phyloP scores from a whole-genome alignment of 2,329 filamentous ascomycete genomes.

The Elsinoe batatas region DNA sequence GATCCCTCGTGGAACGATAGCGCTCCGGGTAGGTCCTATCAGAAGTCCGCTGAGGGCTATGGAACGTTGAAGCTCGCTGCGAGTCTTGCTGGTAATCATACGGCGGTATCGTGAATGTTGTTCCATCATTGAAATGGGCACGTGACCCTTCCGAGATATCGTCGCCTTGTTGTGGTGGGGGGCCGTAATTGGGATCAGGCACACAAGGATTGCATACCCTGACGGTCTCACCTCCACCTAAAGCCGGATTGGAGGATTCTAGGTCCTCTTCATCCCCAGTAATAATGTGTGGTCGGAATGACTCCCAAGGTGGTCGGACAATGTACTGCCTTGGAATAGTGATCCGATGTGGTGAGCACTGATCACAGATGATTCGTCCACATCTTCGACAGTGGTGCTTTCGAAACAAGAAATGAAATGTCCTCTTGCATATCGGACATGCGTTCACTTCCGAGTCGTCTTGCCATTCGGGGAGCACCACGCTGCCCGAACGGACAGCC shows the following conservation, averaged over 20 bases:
- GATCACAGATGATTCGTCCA: constrained; percentile 78
- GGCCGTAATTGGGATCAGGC: constrained; percentile 43
- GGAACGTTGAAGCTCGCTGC: constrained; percentile 1
- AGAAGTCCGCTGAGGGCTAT: constrained; percentile 3
- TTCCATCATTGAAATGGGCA: constrained; percentile 13
- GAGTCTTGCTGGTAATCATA: constrained; percentile 9
- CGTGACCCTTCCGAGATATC: constrained; percentile 12
- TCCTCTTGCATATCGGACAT: constrained; percentile 73
- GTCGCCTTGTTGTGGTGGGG: constrained; percentile 15
- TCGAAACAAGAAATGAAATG: constrained; percentile 75
- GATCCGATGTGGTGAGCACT: constrained; percentile 88
- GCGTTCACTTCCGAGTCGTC: constrained; percentile 71
- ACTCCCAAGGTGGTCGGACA: constrained; percentile 57
- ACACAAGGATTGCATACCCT: constrained; percentile 65
- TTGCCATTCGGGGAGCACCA: constrained; percentile 69
- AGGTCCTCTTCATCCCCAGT: constrained; percentile 33
- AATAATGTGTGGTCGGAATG: constrained; percentile 24
- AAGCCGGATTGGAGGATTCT: constrained; percentile 34
- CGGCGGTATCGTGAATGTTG: background rate
- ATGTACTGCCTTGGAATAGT: constrained; percentile 92
- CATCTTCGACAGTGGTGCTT: constrained; percentile 97
- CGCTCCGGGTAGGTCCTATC: constrained; percentile 10
- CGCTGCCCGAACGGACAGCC: constrained; percentile 9
- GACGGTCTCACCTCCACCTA: constrained; percentile 58
- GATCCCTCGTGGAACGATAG: constrained; percentile 2